Conservation (phyloP, 202 grass and related monocot genomes). For the Schoenoplectus triqueter region DNA sequence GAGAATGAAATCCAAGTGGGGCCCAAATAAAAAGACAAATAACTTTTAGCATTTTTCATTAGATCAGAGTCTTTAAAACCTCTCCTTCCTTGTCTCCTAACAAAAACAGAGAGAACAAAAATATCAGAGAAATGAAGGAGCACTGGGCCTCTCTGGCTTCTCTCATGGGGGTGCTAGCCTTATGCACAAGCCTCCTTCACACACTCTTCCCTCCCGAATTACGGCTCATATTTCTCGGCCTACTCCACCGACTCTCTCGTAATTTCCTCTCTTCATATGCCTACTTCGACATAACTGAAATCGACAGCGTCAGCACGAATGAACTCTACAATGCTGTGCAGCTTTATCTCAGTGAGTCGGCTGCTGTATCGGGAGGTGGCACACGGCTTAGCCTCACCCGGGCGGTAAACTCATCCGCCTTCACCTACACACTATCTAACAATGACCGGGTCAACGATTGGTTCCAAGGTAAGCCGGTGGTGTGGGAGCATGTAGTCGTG, state of each 20-base stretch:
- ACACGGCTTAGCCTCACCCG: constrained; percentile 75
- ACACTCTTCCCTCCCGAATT: constrained; percentile 75
- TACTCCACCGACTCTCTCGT: constrained; percentile 48
- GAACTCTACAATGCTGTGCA: constrained; percentile 90
- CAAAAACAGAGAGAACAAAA: constrained; percentile 13
- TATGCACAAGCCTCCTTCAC: constrained; percentile 58
- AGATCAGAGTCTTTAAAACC: constrained; percentile 10
- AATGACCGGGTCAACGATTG: constrained; percentile 68
- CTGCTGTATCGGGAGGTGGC: constrained; percentile 37
- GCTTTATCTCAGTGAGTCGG: constrained; percentile 78
- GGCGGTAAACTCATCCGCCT: constrained; percentile 66
- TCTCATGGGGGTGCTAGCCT: constrained; percentile 76
- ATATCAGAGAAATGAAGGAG: constrained; percentile 60
- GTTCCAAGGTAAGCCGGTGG: constrained; percentile 58
- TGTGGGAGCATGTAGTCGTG: constrained; percentile 89
- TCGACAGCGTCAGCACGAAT: constrained; percentile 82
- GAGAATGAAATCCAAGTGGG: constrained; percentile 21
- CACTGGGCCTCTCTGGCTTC: constrained; percentile 76
- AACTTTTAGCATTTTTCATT: constrained; percentile 22
- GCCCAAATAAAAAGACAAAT: constrained; percentile 16
- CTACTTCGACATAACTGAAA: constrained; percentile 91
- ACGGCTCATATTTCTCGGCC: constrained; percentile 48
- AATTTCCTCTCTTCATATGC: constrained; percentile 62
- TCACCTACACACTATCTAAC: constrained; percentile 80
- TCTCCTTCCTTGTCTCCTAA: background rate